Evolutionary conservation across 805 yeast genomes (phyloP).

Genomic region (Monosporozyma aerobia): DNA sequence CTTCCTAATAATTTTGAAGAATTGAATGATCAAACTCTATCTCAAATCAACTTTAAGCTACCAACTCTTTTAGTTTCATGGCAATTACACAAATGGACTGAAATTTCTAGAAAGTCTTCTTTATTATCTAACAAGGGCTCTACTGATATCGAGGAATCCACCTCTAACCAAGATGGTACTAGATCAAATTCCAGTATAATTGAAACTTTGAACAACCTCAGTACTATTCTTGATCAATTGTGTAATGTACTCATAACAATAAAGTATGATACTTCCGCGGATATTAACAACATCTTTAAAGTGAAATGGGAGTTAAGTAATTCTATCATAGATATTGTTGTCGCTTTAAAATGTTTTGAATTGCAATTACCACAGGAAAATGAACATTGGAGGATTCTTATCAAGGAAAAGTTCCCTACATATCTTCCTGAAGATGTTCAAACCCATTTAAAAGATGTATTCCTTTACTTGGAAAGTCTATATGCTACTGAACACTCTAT

Average conservation of each 20-base stretch:
- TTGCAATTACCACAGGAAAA: slow-evolving; percentile 20
- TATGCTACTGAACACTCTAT: slow-evolving; percentile 14
- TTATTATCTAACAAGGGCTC: slow-evolving; percentile 3
- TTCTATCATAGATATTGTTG: slow-evolving; percentile 18
- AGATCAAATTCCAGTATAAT: neutral
- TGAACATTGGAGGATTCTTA: slow-evolving; percentile 13
- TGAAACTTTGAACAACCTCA: slow-evolving; percentile 2
- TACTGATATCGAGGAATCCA: slow-evolving; percentile 5
- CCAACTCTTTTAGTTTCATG: slow-evolving; percentile 21
- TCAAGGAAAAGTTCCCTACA: slow-evolving; percentile 11
- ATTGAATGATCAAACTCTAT: slow-evolving; percentile 8
- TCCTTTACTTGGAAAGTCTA: slow-evolving; percentile 21
- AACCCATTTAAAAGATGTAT: slow-evolving; percentile 13
- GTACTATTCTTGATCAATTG: slow-evolving; percentile 12
- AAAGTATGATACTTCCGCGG: slow-evolving; percentile 1
- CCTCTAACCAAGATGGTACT: neutral
- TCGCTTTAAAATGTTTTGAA: slow-evolving; percentile 23
- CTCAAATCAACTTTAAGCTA: slow-evolving; percentile 19
- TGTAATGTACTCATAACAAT: slow-evolving; percentile 6
- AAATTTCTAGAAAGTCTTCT: slow-evolving; percentile 11
- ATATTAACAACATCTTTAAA: slow-evolving; percentile 1
- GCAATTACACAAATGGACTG: slow-evolving; percentile 25
- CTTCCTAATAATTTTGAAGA: slow-evolving; percentile 9
- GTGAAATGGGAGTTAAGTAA: slow-evolving; percentile 15
- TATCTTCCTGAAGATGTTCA: slow-evolving; percentile 8